phyloP scores from a whole-genome alignment of 208 protist genomes.

The Leishmania arabica region DNA sequence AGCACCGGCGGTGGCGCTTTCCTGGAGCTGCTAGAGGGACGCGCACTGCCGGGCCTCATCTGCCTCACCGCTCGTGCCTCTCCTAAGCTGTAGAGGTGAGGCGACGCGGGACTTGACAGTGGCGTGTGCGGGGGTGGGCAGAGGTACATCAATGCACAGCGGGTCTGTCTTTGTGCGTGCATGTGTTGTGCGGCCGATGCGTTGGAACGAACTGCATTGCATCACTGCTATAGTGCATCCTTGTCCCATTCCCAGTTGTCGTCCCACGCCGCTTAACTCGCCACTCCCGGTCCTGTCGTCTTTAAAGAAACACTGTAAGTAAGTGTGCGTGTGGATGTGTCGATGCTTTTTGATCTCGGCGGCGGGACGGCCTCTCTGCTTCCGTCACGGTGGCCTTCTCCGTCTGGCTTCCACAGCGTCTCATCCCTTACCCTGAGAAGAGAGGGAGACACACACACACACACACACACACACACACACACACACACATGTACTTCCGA shows the following conservation, averaged over 20 bases:
- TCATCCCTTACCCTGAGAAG: neutral
- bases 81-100: constrained; percentile 62
- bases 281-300: neutral
- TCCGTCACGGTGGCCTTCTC: neutral
- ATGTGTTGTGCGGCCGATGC: neutral
- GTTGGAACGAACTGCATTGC: neutral
- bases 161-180: neutral
- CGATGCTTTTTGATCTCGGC: neutral
- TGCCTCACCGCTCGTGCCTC: constrained; percentile 84
- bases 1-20: constrained; percentile 99
- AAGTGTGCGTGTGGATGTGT: neutral
- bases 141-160: neutral
- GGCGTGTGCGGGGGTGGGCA: neutral
- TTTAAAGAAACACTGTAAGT: neutral
- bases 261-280: neutral
- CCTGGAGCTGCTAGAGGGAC: constrained; percentile 99
- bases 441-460: too few relatives aligned
- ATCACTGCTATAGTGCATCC: neutral
- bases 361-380: neutral
- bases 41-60: constrained; percentile 93
- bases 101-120: neutral
- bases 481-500: too few relatives aligned
- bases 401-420: neutral
- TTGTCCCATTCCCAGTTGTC: neutral
- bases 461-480: too few relatives aligned